phyloP scores from a whole-genome alignment of 2,329 filamentous ascomycete genomes.

The Neurospora sp. region DNA sequence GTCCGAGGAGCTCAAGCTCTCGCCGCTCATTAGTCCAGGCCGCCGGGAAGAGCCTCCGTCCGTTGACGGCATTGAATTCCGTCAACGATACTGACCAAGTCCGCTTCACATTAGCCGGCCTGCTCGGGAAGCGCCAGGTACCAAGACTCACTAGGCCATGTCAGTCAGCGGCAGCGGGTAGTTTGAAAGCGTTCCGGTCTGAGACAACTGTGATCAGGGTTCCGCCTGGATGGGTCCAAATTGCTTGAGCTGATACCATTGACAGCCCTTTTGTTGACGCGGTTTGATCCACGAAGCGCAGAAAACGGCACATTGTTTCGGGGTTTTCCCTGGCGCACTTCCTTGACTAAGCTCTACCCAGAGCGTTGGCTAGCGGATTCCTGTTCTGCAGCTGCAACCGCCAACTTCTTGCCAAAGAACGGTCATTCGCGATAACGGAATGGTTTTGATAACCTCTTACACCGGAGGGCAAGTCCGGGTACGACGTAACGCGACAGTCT shows the following conservation, averaged over 20 bases:
- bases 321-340: background rate
- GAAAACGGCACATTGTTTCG: background rate
- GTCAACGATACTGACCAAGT: background rate
- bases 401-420: background rate
- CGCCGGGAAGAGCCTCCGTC: background rate
- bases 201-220: background rate
- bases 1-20: background rate
- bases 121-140: background rate
- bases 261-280: background rate
- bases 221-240: background rate
- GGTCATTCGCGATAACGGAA: background rate
- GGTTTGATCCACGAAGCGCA: background rate
- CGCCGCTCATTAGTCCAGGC: background rate
- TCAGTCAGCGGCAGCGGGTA: background rate
- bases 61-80: background rate
- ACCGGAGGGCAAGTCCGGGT: background rate
- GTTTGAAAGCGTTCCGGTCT: background rate
- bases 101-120: background rate
- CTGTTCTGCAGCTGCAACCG: background rate
- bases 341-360: background rate
- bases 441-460: background rate
- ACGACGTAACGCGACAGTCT: conserved; percentile 9
- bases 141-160: background rate
- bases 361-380: background rate
- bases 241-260: background rate